These are phyloP conservation scores for Prunus campanulata DNA, from an alignment of 306 rosid genomes.

Conservation along the genomic window DNA sequence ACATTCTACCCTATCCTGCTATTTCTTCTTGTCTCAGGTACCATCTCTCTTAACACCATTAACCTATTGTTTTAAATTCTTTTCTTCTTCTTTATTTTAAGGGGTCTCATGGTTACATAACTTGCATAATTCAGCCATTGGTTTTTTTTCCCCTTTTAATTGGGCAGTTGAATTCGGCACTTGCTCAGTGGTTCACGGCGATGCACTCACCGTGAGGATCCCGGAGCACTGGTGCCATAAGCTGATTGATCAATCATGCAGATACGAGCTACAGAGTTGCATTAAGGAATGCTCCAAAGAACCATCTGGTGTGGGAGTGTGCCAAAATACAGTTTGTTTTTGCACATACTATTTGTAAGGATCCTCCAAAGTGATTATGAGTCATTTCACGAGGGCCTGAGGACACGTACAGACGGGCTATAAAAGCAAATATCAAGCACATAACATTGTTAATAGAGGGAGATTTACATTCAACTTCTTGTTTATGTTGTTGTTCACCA, in stretches of 20 bases:
- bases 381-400: too few species aligned
- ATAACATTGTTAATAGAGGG: too few species aligned
- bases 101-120: too few species aligned
- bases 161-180: conserved; percentile 24
- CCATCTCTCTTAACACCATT: not conserved
- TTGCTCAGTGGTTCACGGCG: conserved; percentile 8
- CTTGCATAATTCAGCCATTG: too few species aligned
- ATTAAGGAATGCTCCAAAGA: conserved; percentile 39
- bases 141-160: too few species aligned
- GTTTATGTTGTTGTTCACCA: too few species aligned
- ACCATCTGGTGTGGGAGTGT: conserved; percentile 34
- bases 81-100: too few species aligned
- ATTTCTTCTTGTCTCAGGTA: conserved; percentile 47
- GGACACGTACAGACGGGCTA: too few species aligned
- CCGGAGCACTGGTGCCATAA: conserved; percentile 52
- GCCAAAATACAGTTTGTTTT: conserved; percentile 37
- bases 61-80: too few species aligned
- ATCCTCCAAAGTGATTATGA: conserved; percentile 19
- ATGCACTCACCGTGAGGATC: conserved; percentile 30
- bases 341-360: conserved; percentile 43
- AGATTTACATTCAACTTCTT: too few species aligned
- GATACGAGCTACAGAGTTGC: conserved; percentile 37
- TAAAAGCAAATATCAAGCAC: too few species aligned
- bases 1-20: conserved; percentile 23
- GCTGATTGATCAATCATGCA: conserved; percentile 17